Evolutionary conservation across 2,329 filamentous ascomycete species (phyloP).

Genomic region (Colletotrichum magnum): DNA sequence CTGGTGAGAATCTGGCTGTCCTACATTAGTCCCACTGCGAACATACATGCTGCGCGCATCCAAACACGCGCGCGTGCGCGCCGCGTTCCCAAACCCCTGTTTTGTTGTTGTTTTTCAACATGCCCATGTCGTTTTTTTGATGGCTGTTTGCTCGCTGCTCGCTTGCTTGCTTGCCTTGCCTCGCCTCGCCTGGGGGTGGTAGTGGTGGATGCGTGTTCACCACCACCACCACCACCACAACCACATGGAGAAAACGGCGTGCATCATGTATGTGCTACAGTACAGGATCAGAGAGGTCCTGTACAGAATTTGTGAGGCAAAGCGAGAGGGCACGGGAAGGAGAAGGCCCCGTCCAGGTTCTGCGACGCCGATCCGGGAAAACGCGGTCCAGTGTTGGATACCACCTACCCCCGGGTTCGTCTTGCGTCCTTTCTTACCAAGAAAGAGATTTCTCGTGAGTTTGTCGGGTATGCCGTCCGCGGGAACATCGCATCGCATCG

Average conservation of each 20-base stretch:
- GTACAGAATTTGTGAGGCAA: background rate
- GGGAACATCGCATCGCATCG: slow-evolving; percentile 8
- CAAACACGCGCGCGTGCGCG: slow-evolving; percentile 2
- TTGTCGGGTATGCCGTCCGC: slow-evolving; percentile 15
- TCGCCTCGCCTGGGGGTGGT: too few relatives aligned
- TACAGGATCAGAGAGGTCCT: background rate
- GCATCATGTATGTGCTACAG: slow-evolving; percentile 18
- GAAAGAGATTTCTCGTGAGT: background rate
- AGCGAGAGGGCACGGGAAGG: background rate
- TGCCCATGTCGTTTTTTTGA: slow-evolving; percentile 1
- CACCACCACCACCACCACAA: too few relatives aligned
- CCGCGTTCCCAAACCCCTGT: background rate
- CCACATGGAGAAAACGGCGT: background rate
- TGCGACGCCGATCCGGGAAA: background rate
- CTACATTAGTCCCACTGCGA: slow-evolving; percentile 34
- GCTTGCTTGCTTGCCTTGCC: too few relatives aligned
- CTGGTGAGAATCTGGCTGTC: slow-evolving; percentile 35
- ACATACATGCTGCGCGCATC: background rate
- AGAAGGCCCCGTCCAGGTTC: background rate
- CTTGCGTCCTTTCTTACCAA: background rate
- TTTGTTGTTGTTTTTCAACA: background rate
- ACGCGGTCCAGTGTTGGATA: background rate
- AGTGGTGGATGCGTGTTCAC: too few relatives aligned
- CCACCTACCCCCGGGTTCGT: background rate
- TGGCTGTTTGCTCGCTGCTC: slow-evolving; percentile 8